phyloP scores from a whole-genome alignment of 208 protist species.

The Trypanosoma conorhini region DNA sequence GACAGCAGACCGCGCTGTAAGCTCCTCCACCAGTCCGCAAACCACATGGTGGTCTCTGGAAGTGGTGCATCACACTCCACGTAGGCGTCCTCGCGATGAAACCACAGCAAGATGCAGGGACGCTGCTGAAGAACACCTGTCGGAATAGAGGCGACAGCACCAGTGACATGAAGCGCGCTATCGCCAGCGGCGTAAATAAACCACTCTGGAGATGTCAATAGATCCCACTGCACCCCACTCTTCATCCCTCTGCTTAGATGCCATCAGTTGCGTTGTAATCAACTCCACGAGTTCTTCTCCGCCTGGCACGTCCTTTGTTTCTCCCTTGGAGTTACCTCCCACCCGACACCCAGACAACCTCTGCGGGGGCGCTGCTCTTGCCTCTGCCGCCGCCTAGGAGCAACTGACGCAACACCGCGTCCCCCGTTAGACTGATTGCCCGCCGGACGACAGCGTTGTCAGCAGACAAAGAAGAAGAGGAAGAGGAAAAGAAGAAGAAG shows the following conservation, averaged over 20 bases:
- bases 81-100: background rate
- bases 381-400: background rate
- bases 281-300: constrained; percentile 8
- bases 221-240: background rate
- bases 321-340: background rate
- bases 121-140: constrained; percentile 2
- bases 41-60: background rate
- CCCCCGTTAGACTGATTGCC: constrained; percentile 3
- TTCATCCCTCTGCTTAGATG: background rate
- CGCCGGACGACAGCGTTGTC: background rate
- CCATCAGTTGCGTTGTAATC: constrained; percentile 5
- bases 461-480: background rate
- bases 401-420: constrained; percentile 5
- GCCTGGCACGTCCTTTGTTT: background rate
- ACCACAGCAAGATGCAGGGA: constrained; percentile 17
- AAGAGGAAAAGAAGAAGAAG: too few species aligned
- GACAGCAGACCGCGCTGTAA: constrained; percentile 10
- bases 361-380: background rate
- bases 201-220: background rate
- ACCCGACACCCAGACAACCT: background rate
- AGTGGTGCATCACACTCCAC: background rate
- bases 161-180: constrained; percentile 1
- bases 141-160: background rate
- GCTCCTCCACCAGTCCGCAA: constrained; percentile 11
- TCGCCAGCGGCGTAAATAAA: constrained; percentile 19